Conservation (phyloP, 2,329 filamentous ascomycete genomes). For the Ampelomyces quisqualis region DNA sequence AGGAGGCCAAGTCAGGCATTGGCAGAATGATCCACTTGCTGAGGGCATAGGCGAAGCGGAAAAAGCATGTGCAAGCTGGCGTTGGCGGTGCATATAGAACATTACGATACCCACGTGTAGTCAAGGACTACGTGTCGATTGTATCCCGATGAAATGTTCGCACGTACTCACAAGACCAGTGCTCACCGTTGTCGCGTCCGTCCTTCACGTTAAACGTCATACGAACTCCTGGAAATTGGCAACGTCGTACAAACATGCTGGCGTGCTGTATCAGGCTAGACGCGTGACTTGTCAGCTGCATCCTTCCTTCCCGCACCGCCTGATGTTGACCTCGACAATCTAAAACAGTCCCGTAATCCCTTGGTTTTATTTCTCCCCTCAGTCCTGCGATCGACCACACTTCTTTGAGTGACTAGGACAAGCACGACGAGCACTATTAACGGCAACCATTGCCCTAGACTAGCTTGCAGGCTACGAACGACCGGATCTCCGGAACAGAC, state of each 20-base stretch:
- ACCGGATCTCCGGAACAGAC: too few relatives aligned
- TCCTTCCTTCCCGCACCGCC: constrained; percentile 2
- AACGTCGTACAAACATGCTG: neutral
- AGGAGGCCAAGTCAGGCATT: constrained; percentile 31
- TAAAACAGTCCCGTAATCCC: neutral
- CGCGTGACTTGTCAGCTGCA: constrained; percentile 5
- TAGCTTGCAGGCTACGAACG: neutral
- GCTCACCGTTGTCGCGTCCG: too few relatives aligned
- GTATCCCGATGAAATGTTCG: too few relatives aligned
- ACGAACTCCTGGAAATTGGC: neutral
- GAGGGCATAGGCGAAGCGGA: too few relatives aligned
- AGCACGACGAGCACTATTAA: too few relatives aligned
- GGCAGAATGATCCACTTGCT: constrained; percentile 19
- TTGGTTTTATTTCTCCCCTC: too few relatives aligned
- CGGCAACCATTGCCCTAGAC: neutral
- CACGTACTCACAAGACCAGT: too few relatives aligned
- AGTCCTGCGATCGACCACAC: too few relatives aligned
- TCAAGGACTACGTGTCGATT: too few relatives aligned
- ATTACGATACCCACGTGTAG: constrained; percentile 2
- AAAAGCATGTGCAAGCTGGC: constrained; percentile 1
- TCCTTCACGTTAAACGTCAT: neutral
- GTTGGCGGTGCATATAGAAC: neutral
- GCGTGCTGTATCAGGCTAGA: neutral
- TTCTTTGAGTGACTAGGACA: too few relatives aligned
- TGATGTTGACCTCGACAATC: neutral